Evolutionary conservation across 768 basidiomycete species (phyloP).

Genomic region (Chiua virens): DNA sequence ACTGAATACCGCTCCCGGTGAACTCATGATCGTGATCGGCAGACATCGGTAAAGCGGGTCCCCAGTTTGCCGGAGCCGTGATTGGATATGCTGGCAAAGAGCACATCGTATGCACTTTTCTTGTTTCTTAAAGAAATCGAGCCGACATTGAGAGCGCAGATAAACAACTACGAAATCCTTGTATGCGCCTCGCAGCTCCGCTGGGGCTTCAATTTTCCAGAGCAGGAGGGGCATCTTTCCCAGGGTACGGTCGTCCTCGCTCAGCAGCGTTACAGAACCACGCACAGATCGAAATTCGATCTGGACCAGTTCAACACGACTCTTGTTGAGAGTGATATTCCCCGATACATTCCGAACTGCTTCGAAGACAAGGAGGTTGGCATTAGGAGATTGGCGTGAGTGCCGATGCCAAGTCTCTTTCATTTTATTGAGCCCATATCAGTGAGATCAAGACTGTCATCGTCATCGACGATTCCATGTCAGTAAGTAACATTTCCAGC

Average conservation of each 20-base stretch:
- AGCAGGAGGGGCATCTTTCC: constrained; percentile 9
- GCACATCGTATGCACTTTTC: constrained; percentile 22
- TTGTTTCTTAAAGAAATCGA: neutral
- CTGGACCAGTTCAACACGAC: constrained; percentile 25
- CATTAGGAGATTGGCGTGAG: constrained; percentile 27
- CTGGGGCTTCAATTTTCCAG: constrained; percentile 26
- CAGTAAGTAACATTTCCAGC: constrained; percentile 20
- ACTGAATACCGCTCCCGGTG: neutral
- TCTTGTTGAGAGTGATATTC: constrained; percentile 29
- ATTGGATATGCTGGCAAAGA: constrained; percentile 37
- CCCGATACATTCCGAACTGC: constrained; percentile 21
- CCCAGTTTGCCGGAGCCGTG: constrained; percentile 31
- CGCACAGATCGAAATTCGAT: constrained; percentile 5
- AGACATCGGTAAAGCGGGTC: constrained; percentile 37
- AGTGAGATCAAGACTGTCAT: constrained; percentile 44
- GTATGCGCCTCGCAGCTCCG: constrained; percentile 36
- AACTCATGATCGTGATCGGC: neutral
- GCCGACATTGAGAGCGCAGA: constrained; percentile 16
- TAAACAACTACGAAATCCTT: constrained; percentile 34
- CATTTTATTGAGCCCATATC: constrained; percentile 1
- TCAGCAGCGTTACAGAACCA: constrained; percentile 13
- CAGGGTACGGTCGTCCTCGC: constrained; percentile 34
- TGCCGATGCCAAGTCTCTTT: neutral
- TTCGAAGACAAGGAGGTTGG: constrained; percentile 20
- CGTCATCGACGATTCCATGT: constrained; percentile 41